Base-by-base conservation (phyloP, 169 alveolate species). In the Cryptosporidium felis region DNA sequence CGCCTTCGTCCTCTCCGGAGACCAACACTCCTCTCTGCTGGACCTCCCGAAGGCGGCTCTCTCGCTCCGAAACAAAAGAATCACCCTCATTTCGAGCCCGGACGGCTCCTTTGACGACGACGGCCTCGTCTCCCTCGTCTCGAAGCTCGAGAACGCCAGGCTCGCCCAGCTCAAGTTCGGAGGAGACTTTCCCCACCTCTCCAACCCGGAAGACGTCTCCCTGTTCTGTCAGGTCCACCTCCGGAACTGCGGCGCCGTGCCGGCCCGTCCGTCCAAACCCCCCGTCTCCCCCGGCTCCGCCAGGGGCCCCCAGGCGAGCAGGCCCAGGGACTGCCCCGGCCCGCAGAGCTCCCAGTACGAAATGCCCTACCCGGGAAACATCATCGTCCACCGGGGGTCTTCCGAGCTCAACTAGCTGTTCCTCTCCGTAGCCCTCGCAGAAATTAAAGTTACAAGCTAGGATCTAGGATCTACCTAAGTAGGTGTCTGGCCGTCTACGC, bases 121-220 rank as follows among this genome's bases (percentile, higher is more conserved):
- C n/a, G 26, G 23, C 6, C 42, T 53, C 28, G n/a, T 51, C 16
- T 40, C 51, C n/a, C 26, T 51, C 21, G 56, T 74, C 3, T 38
- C 18, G 10, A 53, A 74, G 23, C 42, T 74, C 26, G 45, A 51
- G 38, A 74, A 56, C 56, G 49, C 56, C n/a, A 74, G 41, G 41
- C 44, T 74, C 38, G 85, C 85, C 14, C 85, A 74, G 56, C 67
- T 74, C 23, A 74, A 74, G 56, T 74, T 53, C 10, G 85, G 85
- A 0, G 85, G 85, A 16, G 85, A 74, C n/a, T 74, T 74, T 21
- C 85, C 85, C 14, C 85, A 74, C 40, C 45, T 74, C 16, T 74
- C 85, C 10, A 74, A 74, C 42, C 67, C 49, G 12, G 85, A 74
- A 2, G 85, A 74, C 42, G 34, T 74, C 38, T 44, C 85, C 8